These are phyloP conservation scores for Diphasiastrum complanatum DNA, from an alignment of 83 land plant genomes.

Conservation along the genomic window DNA sequence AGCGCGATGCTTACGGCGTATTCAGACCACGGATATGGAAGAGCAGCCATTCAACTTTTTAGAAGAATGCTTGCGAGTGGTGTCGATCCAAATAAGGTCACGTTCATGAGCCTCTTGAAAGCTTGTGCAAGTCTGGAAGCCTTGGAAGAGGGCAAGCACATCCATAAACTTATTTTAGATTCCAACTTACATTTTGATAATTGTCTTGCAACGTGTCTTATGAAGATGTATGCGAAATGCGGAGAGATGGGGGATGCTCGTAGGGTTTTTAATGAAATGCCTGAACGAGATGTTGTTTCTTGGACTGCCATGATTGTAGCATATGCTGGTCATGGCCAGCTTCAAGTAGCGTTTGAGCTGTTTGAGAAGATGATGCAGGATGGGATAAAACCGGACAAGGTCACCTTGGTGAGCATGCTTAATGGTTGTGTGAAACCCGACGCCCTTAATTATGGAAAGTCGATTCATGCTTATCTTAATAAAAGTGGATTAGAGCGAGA, in stretches of 20 bases:
- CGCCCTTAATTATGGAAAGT: constrained; percentile 31
- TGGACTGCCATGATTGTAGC: too few species aligned
- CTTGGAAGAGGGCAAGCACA: background rate
- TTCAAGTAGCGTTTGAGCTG: too few species aligned
- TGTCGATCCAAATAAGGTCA: constrained; percentile 1
- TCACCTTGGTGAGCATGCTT: constrained; percentile 10
- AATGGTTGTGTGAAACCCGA: constrained; percentile 21
- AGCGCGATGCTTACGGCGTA: background rate
- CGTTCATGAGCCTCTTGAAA: background rate
- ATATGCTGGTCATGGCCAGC: too few species aligned
- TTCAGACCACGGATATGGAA: background rate
- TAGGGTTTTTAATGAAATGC: too few species aligned
- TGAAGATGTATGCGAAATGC: too few species aligned
- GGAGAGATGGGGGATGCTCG: too few species aligned
- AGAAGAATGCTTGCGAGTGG: background rate
- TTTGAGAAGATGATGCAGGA: too few species aligned
- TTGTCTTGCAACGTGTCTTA: too few species aligned
- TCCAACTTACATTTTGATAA: too few species aligned
- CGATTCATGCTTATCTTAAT: constrained; percentile 35
- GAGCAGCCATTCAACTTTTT: background rate
- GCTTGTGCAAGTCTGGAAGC: background rate
- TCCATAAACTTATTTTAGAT: background rate
- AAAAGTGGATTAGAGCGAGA: background rate
- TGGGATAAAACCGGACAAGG: too few species aligned
- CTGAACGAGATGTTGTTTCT: too few species aligned